Conservation (phyloP, 2,329 filamentous ascomycete species). For the Mollisia scopiformis region DNA sequence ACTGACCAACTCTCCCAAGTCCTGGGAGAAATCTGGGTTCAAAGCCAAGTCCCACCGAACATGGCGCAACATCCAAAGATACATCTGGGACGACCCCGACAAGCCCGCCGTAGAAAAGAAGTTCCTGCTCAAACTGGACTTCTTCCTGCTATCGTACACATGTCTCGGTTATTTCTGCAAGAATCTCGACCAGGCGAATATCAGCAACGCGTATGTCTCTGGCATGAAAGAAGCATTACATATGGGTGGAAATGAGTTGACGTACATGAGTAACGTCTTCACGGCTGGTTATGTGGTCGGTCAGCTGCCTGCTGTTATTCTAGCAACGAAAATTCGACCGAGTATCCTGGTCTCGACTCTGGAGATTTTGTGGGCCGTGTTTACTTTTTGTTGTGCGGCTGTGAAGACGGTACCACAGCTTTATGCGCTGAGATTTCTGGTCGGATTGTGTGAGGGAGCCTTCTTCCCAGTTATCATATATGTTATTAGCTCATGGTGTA, state of each 20-base stretch:
- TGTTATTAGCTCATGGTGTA: slow-evolving; percentile 48
- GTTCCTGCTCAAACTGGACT: slow-evolving; percentile 53
- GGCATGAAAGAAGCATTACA: slow-evolving; percentile 51
- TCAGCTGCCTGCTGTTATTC: slow-evolving; percentile 27
- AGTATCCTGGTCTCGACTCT: slow-evolving; percentile 30
- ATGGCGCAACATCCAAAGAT: slow-evolving; percentile 27
- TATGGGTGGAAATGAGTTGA: slow-evolving; percentile 56
- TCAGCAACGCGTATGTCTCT: slow-evolving; percentile 43
- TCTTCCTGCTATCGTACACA: slow-evolving; percentile 48
- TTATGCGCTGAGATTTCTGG: slow-evolving; percentile 47
- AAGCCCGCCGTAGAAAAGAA: slow-evolving; percentile 43
- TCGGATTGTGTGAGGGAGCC: slow-evolving; percentile 40
- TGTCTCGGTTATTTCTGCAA: slow-evolving; percentile 51
- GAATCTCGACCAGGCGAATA: slow-evolving; percentile 42
- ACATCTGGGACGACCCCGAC: slow-evolving; percentile 37
- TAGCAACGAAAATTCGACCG: slow-evolving; percentile 25
- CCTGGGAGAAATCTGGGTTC: slow-evolving; percentile 25
- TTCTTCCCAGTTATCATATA: slow-evolving; percentile 38
- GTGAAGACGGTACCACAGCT: slow-evolving; percentile 40
- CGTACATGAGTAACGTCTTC: slow-evolving; percentile 56
- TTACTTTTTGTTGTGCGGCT: slow-evolving; percentile 28
- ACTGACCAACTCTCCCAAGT: neutral
- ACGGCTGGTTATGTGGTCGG: slow-evolving; percentile 42
- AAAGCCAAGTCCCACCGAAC: slow-evolving; percentile 11
- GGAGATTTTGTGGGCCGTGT: slow-evolving; percentile 30